Conservation (phyloP, 495 filamentous ascomycete genomes). For the Penicillium riverlandense region DNA sequence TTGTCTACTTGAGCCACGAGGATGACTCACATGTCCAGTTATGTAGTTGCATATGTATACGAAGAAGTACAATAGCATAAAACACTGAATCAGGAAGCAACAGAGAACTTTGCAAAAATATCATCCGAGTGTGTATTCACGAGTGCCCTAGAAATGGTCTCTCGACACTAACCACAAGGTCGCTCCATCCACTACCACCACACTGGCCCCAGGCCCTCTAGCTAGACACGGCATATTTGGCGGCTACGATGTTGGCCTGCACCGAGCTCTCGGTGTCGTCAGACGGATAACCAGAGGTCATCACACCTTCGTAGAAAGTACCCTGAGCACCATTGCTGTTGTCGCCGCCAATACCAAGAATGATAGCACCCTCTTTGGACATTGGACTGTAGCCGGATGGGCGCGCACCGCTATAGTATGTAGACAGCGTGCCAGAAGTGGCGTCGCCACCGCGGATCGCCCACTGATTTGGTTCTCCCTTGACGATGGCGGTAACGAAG, state of each 20-base stretch:
- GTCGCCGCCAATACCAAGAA: slow-evolving; percentile 52
- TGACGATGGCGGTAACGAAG: slow-evolving; percentile 45
- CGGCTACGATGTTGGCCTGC: slow-evolving; percentile 52
- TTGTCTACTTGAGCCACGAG: too few relatives aligned
- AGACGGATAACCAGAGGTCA: slow-evolving; percentile 52
- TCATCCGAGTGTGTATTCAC: too few relatives aligned
- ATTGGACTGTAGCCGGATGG: slow-evolving; percentile 53
- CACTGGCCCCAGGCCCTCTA: too few relatives aligned
- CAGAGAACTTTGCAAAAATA: too few relatives aligned
- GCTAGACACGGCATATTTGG: slow-evolving; percentile 36
- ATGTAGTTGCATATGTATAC: too few relatives aligned
- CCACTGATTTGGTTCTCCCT: slow-evolving; percentile 45
- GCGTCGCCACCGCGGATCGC: slow-evolving; percentile 48
- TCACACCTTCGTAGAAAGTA: slow-evolving; percentile 55
- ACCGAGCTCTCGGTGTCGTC: slow-evolving; percentile 47
- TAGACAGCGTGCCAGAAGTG: slow-evolving; percentile 45
- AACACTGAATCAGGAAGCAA: too few relatives aligned
- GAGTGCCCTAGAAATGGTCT: too few relatives aligned
- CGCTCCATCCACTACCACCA: too few relatives aligned
- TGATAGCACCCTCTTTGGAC: slow-evolving; percentile 53
- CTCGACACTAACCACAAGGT: too few relatives aligned
- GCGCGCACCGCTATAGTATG: slow-evolving; percentile 45
- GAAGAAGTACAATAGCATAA: too few relatives aligned
- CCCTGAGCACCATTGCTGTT: slow-evolving; percentile 50
- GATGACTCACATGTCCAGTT: too few relatives aligned